Evolutionary conservation across 169 alveolate species (phyloP).

Genomic region (Besnoitia besnoiti): DNA sequence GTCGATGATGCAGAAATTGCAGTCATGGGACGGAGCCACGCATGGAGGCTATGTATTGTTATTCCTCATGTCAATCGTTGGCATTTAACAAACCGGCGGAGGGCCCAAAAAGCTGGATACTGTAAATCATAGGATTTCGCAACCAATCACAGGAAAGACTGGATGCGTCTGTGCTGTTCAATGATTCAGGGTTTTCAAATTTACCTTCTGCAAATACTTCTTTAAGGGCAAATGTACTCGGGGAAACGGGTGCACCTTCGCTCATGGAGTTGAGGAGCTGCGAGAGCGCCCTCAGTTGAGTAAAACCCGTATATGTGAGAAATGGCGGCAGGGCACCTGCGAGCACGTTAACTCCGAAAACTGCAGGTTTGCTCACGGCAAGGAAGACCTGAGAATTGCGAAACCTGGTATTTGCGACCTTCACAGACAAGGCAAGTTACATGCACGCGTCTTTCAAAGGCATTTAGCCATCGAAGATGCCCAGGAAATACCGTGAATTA

Average conservation of each 20-base stretch:
- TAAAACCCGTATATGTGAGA: slow-evolving; percentile 54
- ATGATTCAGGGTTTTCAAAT: slow-evolving; percentile 66
- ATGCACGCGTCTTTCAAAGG: no score
- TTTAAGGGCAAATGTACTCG: slow-evolving; percentile 69
- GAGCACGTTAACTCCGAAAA: slow-evolving; percentile 26
- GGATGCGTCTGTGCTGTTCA: no score
- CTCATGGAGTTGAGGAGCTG: slow-evolving; percentile 68
- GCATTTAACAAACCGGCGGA: no score
- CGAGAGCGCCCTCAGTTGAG: slow-evolving; percentile 67
- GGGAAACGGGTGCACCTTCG: slow-evolving; percentile 68
- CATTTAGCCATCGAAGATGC: no score
- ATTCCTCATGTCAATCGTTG: no score
- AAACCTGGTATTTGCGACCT: slow-evolving; percentile 23
- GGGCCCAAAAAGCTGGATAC: no score
- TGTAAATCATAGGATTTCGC: no score
- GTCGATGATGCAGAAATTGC: no score
- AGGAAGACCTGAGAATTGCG: slow-evolving; percentile 27
- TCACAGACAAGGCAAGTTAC: slow-evolving; percentile 21
- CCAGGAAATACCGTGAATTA: no score
- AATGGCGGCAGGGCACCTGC: slow-evolving; percentile 24
- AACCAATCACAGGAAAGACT: no score
- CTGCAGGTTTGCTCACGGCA: slow-evolving; percentile 27
- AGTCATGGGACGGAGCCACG: no score
- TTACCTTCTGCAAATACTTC: slow-evolving; percentile 59
- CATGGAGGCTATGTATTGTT: no score